Base-by-base conservation (phyloP, 371 early-diverging fungal genomes). In the Smittium culicis region DNA sequence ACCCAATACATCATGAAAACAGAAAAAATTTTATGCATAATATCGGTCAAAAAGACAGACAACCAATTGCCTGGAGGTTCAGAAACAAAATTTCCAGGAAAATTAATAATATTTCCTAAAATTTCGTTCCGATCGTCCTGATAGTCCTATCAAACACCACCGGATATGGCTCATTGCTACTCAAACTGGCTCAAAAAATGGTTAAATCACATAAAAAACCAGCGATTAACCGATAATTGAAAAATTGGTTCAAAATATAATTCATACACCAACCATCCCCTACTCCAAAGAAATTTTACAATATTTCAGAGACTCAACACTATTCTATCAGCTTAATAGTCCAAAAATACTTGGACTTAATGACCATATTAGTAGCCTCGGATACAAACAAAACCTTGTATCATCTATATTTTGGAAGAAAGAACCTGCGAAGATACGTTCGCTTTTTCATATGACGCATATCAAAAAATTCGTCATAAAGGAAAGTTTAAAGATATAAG, bases 401-500 rank as follows among this genome's bases (percentile, higher is more conserved):
- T n/a, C 27, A 3, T 27, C 57, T 8, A 57, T 57, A 27, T 57
- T 57, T 57, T 8, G 14, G n/a, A 57, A 57, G 57, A 5, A 57
- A n/a, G 27, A 57, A 25, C n/a, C 14, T n/a, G 3, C 57, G 25
- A 57, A 57, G 27, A 57, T 27, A 14, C 57, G 57, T 25, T 25
- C 14, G 27, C 57, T 57, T 3, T 57, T 57, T n/a, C 16, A 57
- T 11, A 57, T 57, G 27, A 57, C 57, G 5, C 57, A 57, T n/a
- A 57, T 57, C 24, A 25, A 25, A 8, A 25, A 57, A 25, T 57
- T 57, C 25, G 8, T 57, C 5, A 27, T 57, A 14, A 20, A 57
- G 8, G 62, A 71, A 34, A 71, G 57, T 58, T 69, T 74, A 24
- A 56, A 32, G 0, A 70, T 71, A 30, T 67, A 75, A 1, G 78